Evolutionary conservation across 805 yeast species (phyloP).

Genomic region (Wickerhamomyces rabaulensis): DNA sequence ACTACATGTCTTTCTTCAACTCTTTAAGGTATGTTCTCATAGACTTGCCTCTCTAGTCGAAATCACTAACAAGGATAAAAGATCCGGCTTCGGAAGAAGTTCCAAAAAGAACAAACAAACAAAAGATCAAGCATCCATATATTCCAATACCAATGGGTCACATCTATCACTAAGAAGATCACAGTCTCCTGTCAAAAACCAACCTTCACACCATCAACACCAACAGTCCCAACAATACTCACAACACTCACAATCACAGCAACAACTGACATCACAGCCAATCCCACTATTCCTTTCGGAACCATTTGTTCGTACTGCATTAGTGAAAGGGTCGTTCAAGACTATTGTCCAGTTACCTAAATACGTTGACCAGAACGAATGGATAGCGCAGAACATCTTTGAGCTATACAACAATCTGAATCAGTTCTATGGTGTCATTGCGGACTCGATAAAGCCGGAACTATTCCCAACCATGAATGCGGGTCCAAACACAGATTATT

Average conservation of each 20-base stretch:
- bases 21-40: constrained; percentile 25
- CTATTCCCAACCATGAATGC: constrained; percentile 93
- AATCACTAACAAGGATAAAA: constrained; percentile 15
- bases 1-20: constrained; percentile 33
- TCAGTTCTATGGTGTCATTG: constrained; percentile 84
- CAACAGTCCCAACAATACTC: constrained; percentile 2
- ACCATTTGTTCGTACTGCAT: constrained; percentile 89
- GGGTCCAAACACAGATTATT: constrained; percentile 84
- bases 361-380: constrained; percentile 90
- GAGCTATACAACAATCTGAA: constrained; percentile 83
- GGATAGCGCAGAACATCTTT: constrained; percentile 91
- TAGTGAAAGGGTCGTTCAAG: constrained; percentile 94
- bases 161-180: constrained; percentile 42
- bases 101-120: constrained; percentile 41
- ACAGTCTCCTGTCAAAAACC: constrained; percentile 32
- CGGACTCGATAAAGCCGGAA: constrained; percentile 88
- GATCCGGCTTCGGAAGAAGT: constrained; percentile 54
- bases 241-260: constrained; percentile 5
- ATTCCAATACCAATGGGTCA: constrained; percentile 41
- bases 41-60: too few species aligned
- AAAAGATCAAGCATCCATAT: constrained; percentile 25
- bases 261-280: constrained; percentile 15
- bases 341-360: constrained; percentile 94
- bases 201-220: constrained; percentile 21
- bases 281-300: constrained; percentile 68